Percentiles rank a stretch among this genome's conserved stretches.
These are phyloP conservation scores for Capsicum chinense DNA, from an alignment of 257 asterid genomes.

Conservation along the genomic window DNA sequence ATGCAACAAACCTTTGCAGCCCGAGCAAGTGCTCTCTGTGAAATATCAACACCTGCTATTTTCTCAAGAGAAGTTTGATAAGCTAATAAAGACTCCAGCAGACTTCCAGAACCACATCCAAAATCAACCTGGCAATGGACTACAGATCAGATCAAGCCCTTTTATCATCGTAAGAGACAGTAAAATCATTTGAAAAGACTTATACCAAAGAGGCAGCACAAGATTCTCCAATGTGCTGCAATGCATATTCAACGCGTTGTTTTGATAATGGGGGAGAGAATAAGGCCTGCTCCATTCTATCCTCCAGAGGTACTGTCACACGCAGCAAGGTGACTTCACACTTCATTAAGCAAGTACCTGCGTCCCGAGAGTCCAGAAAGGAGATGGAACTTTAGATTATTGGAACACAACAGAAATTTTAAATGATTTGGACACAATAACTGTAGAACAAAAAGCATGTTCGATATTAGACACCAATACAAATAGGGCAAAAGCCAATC, in stretches of 20 bases:
- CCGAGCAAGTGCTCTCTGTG: constrained; percentile 70
- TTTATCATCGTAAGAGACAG: constrained; percentile 27
- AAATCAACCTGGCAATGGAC: constrained; percentile 80
- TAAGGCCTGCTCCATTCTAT: constrained; percentile 89
- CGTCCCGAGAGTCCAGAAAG: constrained; percentile 27
- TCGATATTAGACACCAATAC: constrained; percentile 4
- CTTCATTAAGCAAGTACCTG: constrained; percentile 73
- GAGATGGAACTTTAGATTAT: constrained; percentile 1
- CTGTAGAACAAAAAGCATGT: not conserved
- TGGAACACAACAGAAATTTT: constrained; percentile 13
- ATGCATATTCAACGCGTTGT: constrained; percentile 52
- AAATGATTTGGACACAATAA: constrained; percentile 4
- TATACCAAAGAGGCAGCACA: constrained; percentile 76
- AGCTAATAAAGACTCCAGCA: constrained; percentile 77
- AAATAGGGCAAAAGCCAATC: constrained; percentile 16
- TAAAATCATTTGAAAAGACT: constrained; percentile 28
- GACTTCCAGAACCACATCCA: constrained; percentile 99
- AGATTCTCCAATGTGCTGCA: constrained; percentile 72
- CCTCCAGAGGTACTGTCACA: constrained; percentile 88
- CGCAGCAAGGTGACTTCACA: constrained; percentile 61
- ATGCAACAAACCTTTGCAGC: constrained; percentile 81
- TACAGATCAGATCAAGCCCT: constrained; percentile 34
- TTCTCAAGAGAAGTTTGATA: constrained; percentile 81
- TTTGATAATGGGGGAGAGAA: constrained; percentile 33
- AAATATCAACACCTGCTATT: constrained; percentile 86